Percentiles rank a stretch among this genome's conserved stretches.
phyloP scores from a whole-genome alignment of 1,284 basidiomycete species.

The Clitocybe nebularis region DNA sequence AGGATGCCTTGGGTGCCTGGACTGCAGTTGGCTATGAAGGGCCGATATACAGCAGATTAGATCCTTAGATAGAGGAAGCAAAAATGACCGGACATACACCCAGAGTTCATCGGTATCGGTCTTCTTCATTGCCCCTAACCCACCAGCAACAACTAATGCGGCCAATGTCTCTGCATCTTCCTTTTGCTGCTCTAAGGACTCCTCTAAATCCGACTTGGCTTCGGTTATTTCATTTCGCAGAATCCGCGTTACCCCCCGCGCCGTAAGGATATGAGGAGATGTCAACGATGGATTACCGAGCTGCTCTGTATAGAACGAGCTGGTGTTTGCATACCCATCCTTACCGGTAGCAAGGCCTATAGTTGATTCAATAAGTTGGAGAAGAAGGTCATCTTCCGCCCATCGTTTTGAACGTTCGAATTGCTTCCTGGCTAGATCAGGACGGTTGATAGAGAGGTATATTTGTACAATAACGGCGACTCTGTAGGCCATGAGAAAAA shows the following conservation, averaged over 20 bases:
- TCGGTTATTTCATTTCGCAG: conserved; percentile 78
- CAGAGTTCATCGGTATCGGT: conserved; percentile 62
- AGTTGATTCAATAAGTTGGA: conserved; percentile 87
- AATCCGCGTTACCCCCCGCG: conserved; percentile 82
- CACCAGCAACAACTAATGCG: conserved; percentile 62
- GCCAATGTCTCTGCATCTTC: conserved; percentile 68
- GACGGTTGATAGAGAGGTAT: conserved; percentile 79
- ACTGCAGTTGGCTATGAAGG: conserved; percentile 48
- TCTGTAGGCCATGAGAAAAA: conserved; percentile 35
- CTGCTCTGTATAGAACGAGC: conserved; percentile 91
- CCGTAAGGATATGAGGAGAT: conserved; percentile 72
- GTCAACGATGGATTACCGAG: conserved; percentile 81
- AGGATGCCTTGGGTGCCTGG: conserved; percentile 63
- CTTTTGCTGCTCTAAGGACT: conserved; percentile 62
- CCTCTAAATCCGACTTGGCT: conserved; percentile 81
- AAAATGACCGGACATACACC: conserved; percentile 47
- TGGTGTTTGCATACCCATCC: conserved; percentile 67
- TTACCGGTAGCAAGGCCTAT: conserved; percentile 81
- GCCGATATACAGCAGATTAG: conserved; percentile 9
- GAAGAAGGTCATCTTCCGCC: conserved; percentile 85
- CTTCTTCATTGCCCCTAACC: conserved; percentile 56
- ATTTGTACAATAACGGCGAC: conserved; percentile 81
- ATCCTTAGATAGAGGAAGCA: conserved; percentile 1
- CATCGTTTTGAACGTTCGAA: conserved; percentile 78
- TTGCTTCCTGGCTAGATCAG: conserved; percentile 83